phyloP scores from a whole-genome alignment of 179 eudicot genomes.

The Beta corolliflora region DNA sequence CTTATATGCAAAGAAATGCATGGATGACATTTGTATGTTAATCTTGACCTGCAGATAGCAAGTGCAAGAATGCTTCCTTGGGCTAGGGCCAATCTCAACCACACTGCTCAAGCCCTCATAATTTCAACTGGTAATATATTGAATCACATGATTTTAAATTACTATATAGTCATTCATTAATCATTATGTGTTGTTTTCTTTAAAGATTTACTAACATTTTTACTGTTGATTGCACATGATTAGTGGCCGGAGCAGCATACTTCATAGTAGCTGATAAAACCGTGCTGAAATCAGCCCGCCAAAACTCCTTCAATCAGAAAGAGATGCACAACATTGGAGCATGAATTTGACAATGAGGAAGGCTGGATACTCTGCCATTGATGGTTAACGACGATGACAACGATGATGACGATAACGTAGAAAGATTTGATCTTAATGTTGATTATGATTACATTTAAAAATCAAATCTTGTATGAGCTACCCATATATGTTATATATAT shows the following conservation, averaged over 20 bases:
- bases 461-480: conserved; percentile 21
- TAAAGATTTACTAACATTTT: not conserved
- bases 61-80: conserved; percentile 87
- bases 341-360: not conserved
- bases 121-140: conserved; percentile 63
- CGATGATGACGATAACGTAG: conserved; percentile 11
- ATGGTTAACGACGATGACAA: not conserved
- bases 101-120: conserved; percentile 87
- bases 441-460: conserved; percentile 11
- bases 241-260: conserved; percentile 87
- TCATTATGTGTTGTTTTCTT: not conserved
- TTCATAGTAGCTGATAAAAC: conserved; percentile 93
- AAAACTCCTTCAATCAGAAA: conserved; percentile 60
- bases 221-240: not conserved
- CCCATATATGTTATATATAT: not conserved
- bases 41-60: conserved; percentile 53
- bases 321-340: conserved; percentile 16
- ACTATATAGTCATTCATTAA: not conserved
- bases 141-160: not conserved
- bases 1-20: not conserved
- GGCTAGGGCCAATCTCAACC: conserved; percentile 88
- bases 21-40: not conserved
- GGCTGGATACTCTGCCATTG: conserved; percentile 1
- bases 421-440: conserved; percentile 17
- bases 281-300: conserved; percentile 69